Conservation (phyloP, 2,329 filamentous ascomycete genomes). For the Apiospora pterosperma region DNA sequence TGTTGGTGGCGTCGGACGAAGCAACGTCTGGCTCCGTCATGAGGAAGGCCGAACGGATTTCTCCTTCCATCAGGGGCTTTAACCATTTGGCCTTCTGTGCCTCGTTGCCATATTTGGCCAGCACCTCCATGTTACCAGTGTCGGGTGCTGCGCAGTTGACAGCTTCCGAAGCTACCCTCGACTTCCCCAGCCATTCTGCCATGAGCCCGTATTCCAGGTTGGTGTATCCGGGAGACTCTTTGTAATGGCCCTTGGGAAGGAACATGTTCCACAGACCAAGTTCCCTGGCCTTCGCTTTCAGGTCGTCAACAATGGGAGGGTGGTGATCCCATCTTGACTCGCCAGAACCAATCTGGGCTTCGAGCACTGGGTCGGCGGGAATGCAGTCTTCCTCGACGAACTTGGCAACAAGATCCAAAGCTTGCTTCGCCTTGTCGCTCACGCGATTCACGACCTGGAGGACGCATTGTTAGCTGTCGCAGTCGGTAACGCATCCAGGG, state of each 20-base stretch:
- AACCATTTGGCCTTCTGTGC: constrained; percentile 84
- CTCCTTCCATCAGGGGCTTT: constrained; percentile 73
- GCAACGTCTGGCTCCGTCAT: constrained; percentile 93
- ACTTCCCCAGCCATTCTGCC: constrained; percentile 93
- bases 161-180: constrained; percentile 76
- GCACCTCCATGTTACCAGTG: constrained; percentile 93
- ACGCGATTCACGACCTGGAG: constrained; percentile 54
- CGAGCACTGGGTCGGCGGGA: constrained; percentile 76
- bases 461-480: not conserved
- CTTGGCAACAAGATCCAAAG: constrained; percentile 83
- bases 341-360: constrained; percentile 75
- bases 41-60: constrained; percentile 85
- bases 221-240: constrained; percentile 87
- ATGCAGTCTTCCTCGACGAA: constrained; percentile 97
- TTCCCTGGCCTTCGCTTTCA: constrained; percentile 79
- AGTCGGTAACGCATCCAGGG: not conserved
- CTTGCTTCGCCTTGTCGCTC: constrained; percentile 80
- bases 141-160: constrained; percentile 89
- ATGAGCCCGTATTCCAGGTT: constrained; percentile 98
- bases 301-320: constrained; percentile 78
- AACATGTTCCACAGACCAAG: constrained; percentile 99
- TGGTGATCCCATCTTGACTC: constrained; percentile 75
- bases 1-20: constrained; percentile 90
- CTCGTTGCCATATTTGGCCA: constrained; percentile 87
- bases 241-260: constrained; percentile 90